These are phyloP conservation scores for Luvunga scandens DNA, from an alignment of 345 rosid species.

Conservation along the genomic window DNA sequence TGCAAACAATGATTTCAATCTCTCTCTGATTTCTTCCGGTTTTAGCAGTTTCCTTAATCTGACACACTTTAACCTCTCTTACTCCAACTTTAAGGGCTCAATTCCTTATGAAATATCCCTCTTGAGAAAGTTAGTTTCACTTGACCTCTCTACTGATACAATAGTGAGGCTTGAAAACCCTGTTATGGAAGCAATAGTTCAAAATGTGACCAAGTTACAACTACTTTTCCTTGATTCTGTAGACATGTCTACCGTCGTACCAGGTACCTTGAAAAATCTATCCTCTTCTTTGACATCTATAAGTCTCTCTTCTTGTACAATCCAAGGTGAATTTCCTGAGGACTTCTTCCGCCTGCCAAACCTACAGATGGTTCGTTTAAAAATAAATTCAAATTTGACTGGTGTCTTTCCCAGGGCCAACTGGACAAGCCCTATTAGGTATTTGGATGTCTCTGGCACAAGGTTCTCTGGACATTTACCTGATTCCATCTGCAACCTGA, in stretches of 20 bases:
- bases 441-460: not conserved
- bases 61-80: not conserved
- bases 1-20: not conserved
- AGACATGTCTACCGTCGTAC: not conserved
- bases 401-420: conserved; percentile 12
- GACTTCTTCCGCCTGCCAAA: not conserved
- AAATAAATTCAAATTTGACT: not conserved
- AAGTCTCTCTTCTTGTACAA: not conserved
- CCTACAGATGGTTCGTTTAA: not conserved
- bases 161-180: too few species aligned
- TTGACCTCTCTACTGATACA: not conserved
- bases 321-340: conserved; percentile 17
- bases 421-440: conserved; percentile 9
- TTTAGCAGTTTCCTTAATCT: not conserved
- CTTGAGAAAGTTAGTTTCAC: not conserved
- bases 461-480: not conserved
- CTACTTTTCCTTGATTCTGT: not conserved
- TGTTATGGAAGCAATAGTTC: too few species aligned
- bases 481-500: not conserved
- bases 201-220: too few species aligned
- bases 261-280: not conserved
- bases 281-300: conserved; percentile 16
- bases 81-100: not conserved
- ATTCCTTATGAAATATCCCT: not conserved
- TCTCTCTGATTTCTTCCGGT: not conserved